phyloP scores from a whole-genome alignment of 768 basidiomycete species.

The Chalciporus piperatus region DNA sequence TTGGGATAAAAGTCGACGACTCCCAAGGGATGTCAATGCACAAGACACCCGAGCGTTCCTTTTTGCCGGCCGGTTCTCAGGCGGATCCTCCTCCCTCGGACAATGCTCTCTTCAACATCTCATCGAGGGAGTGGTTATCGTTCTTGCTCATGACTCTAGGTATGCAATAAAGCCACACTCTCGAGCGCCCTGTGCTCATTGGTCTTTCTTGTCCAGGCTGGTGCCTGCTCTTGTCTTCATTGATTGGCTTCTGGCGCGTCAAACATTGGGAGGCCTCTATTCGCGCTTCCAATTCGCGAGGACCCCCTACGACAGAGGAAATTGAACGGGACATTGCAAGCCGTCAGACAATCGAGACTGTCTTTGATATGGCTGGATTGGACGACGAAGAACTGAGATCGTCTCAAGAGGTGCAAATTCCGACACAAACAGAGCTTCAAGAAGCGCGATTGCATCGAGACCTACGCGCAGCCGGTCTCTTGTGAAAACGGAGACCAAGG shows the following conservation, averaged over 20 bases:
- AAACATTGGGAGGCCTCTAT: conserved; percentile 82
- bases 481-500: conserved; percentile 29
- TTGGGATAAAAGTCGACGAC: conserved; percentile 22
- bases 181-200: background rate
- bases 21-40: conserved; percentile 16
- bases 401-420: conserved; percentile 15
- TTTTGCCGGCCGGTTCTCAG: conserved; percentile 21
- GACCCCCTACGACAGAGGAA: conserved; percentile 36
- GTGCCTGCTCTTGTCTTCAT: conserved; percentile 85
- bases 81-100: conserved; percentile 21
- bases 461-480: conserved; percentile 52
- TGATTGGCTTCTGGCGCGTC: conserved; percentile 79
- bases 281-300: conserved; percentile 38
- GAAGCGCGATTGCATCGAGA: conserved; percentile 50
- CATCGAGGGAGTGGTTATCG: conserved; percentile 84
- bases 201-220: conserved; percentile 53
- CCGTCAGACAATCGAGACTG: conserved; percentile 47
- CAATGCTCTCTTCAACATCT: conserved; percentile 30
- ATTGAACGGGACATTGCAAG: conserved; percentile 50
- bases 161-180: conserved; percentile 25
- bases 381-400: conserved; percentile 28
- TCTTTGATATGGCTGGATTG: conserved; percentile 46
- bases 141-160: conserved; percentile 91
- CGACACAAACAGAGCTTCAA: conserved; percentile 31
- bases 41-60: conserved; percentile 17